Conservation (phyloP, 192 early-diverging fungal genomes). For the Coemansia sp. region DNA sequence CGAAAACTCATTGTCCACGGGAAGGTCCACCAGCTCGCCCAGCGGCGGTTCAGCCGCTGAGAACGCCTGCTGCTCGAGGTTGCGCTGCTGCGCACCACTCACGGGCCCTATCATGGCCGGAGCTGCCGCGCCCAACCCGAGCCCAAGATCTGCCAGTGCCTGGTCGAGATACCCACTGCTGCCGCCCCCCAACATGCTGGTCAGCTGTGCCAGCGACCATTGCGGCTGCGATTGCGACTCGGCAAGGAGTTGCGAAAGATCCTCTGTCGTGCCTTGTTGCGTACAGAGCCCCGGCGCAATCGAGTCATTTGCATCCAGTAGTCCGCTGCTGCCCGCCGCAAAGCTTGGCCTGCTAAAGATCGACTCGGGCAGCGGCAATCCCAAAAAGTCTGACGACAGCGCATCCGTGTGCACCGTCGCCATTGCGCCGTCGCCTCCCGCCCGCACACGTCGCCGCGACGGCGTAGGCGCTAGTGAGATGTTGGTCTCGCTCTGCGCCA, state of each 20-base stretch:
- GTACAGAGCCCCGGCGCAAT: constrained; percentile 32
- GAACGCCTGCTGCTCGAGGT: background rate
- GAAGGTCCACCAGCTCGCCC: constrained; percentile 32
- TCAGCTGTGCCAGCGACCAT: constrained; percentile 49
- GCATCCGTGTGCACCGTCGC: constrained; percentile 41
- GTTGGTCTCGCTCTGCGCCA: constrained; percentile 47
- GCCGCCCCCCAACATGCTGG: constrained; percentile 32
- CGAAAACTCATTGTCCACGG: constrained; percentile 43
- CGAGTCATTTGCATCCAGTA: constrained; percentile 3
- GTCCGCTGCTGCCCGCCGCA: background rate
- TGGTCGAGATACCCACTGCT: constrained; percentile 31
- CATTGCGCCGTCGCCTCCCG: constrained; percentile 7
- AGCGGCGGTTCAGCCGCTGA: constrained; percentile 12
- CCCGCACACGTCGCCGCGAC: constrained; percentile 29
- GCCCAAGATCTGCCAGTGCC: constrained; percentile 41
- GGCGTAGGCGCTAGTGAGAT: constrained; percentile 23
- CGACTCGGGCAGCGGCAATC: constrained; percentile 44
- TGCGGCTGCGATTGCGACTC: constrained; percentile 25
- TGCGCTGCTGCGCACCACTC: background rate
- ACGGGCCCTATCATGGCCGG: background rate
- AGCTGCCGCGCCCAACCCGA: constrained; percentile 15
- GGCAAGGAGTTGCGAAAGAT: constrained; percentile 23
- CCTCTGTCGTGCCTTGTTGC: constrained; percentile 36
- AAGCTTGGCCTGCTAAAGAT: constrained; percentile 44
- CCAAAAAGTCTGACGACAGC: constrained; percentile 51